phyloP scores from a whole-genome alignment of 2,329 filamentous ascomycete genomes.

The Calonectria henricotiae region DNA sequence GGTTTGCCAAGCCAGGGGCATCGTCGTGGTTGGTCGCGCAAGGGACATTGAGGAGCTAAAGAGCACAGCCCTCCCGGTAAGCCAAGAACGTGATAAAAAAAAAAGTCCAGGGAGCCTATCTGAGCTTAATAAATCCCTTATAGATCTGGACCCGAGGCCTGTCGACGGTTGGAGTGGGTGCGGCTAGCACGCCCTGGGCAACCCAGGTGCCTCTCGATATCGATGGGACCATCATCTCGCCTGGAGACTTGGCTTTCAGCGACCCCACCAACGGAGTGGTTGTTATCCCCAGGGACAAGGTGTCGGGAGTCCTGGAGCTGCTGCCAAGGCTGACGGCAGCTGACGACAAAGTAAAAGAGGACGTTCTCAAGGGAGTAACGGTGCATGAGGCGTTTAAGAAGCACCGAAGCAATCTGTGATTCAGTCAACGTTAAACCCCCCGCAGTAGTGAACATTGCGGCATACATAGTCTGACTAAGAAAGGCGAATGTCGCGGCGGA shows the following conservation, averaged over 20 bases:
- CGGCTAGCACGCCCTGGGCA: conserved; percentile 72
- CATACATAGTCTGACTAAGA: background rate
- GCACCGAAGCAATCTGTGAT: conserved; percentile 63
- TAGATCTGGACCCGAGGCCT: conserved; percentile 72
- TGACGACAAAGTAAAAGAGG: conserved; percentile 75
- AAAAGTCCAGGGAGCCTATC: conserved; percentile 9
- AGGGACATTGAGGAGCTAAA: conserved; percentile 77
- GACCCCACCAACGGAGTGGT: conserved; percentile 81
- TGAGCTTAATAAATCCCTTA: conserved; percentile 46
- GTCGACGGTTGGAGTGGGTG: conserved; percentile 73
- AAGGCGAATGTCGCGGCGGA: background rate
- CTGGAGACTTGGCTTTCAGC: conserved; percentile 79
- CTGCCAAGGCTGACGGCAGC: conserved; percentile 68
- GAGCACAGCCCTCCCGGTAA: conserved; percentile 70
- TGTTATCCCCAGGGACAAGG: conserved; percentile 74
- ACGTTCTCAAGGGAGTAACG: conserved; percentile 74
- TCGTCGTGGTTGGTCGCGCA: conserved; percentile 79
- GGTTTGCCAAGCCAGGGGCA: conserved; percentile 71
- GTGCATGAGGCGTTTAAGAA: conserved; percentile 79
- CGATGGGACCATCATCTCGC: conserved; percentile 61
- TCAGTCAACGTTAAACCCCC: background rate
- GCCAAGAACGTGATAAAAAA: conserved; percentile 44
- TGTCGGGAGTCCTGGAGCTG: conserved; percentile 74
- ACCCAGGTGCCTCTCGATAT: conserved; percentile 64
- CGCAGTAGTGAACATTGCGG: background rate